phyloP scores from a whole-genome alignment of 345 rosid genomes.

The Bretschneidera sinensis region DNA sequence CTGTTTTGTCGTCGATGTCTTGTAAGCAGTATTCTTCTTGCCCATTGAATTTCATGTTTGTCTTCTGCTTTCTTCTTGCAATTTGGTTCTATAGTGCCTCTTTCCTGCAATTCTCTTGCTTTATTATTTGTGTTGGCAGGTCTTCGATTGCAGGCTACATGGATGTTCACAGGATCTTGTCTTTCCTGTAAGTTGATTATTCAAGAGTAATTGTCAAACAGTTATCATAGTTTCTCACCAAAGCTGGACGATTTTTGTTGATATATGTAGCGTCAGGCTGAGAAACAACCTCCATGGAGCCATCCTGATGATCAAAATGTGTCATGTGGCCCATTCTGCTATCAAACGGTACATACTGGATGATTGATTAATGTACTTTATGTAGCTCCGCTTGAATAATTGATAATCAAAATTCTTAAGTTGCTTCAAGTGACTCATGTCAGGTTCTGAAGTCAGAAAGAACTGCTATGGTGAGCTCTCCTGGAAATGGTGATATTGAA shows the following conservation, averaged over 20 bases:
- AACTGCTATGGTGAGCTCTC: slow-evolving; percentile 23
- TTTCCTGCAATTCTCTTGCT: slow-evolving; percentile 4
- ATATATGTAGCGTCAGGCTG: slow-evolving; percentile 46
- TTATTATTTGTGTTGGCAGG: slow-evolving; percentile 44
- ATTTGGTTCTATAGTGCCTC: background rate
- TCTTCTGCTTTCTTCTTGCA: slow-evolving; percentile 9
- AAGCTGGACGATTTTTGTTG: background rate
- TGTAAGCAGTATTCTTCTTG: slow-evolving; percentile 35
- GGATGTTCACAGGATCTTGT: slow-evolving; percentile 99
- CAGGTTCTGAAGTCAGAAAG: slow-evolving; percentile 65
- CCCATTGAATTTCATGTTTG: slow-evolving; percentile 8
- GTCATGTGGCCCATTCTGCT: slow-evolving; percentile 80
- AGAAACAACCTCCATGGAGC: slow-evolving; percentile 70
- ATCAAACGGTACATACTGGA: slow-evolving; percentile 47
- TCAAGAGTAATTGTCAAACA: slow-evolving; percentile 20
- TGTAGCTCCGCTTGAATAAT: slow-evolving; percentile 11
- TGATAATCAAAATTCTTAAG: background rate
- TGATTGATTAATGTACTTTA: background rate
- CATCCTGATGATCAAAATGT: slow-evolving; percentile 55
- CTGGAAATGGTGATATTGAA: slow-evolving; percentile 39
- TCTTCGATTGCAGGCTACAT: slow-evolving; percentile 95
- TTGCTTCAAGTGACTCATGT: background rate
- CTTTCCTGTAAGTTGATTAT: slow-evolving; percentile 69
- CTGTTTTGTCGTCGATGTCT: slow-evolving; percentile 96
- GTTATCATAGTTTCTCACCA: background rate